Evolutionary conservation across 2,329 filamentous ascomycete genomes (phyloP).

Genomic region (Thelonectria rubi): DNA sequence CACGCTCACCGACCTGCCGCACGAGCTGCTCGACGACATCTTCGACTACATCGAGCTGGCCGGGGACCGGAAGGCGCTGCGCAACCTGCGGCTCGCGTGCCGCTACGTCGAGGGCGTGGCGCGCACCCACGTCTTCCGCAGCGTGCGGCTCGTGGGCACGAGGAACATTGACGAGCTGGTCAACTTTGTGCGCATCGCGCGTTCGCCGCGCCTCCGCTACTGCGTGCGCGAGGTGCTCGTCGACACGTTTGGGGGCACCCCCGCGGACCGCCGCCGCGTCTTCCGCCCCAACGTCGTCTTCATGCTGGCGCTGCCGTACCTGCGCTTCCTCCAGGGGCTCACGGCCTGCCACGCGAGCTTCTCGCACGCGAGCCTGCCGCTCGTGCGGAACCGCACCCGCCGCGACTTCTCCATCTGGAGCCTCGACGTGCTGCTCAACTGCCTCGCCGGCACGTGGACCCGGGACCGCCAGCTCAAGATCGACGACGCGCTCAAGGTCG

Average conservation of each 20-base stretch:
- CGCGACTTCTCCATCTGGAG: not conserved
- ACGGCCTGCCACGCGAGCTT: not conserved
- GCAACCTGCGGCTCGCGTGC: not conserved
- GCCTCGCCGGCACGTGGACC: not conserved
- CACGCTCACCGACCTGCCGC: not conserved
- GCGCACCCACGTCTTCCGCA: not conserved
- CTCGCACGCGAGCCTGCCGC: not conserved
- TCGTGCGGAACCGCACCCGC: no score
- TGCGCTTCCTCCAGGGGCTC: not conserved
- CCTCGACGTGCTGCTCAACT: not conserved
- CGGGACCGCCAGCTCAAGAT: not conserved
- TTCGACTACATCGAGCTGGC: not conserved
- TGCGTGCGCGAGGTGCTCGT: not conserved
- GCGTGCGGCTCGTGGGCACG: not conserved
- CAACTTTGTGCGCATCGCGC: not conserved
- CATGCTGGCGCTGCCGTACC: not conserved
- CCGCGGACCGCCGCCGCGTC: not conserved
- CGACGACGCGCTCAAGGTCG: not conserved
- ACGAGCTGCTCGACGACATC: not conserved
- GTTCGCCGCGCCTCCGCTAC: not conserved
- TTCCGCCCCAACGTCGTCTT: not conserved
- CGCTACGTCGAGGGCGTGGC: not conserved
- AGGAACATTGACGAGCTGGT: not conserved
- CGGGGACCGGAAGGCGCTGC: no score
- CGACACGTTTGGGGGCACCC: not conserved